Evolutionary conservation across 768 basidiomycete genomes (phyloP).

Genomic region (Mycena venus): DNA sequence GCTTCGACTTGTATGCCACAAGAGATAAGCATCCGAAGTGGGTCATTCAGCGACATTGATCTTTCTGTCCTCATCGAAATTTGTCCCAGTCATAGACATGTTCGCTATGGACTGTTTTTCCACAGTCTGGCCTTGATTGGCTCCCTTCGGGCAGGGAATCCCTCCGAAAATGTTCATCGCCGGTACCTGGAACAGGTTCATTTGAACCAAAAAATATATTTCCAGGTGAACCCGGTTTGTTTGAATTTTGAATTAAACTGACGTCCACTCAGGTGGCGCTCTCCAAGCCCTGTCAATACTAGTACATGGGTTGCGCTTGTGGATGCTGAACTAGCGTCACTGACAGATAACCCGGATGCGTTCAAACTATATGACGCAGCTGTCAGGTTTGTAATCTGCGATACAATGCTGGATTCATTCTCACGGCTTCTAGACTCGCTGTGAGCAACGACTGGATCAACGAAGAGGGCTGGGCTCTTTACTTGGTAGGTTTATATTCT

Average conservation of each 20-base stretch:
- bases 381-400: slow-evolving; percentile 60
- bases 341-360: slow-evolving; percentile 67
- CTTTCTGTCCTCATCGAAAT: neutral
- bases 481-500: slow-evolving; percentile 59
- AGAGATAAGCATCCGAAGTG: slow-evolving; percentile 76
- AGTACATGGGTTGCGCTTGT: slow-evolving; percentile 79
- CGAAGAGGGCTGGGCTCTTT: slow-evolving; percentile 80
- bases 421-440: slow-evolving; percentile 59
- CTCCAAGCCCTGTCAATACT: slow-evolving; percentile 77
- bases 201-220: slow-evolving; percentile 72
- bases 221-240: slow-evolving; percentile 58
- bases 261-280: slow-evolving; percentile 66
- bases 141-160: slow-evolving; percentile 62
- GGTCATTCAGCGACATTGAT: slow-evolving; percentile 29
- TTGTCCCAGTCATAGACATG: slow-evolving; percentile 71
- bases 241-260: neutral
- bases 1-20: slow-evolving; percentile 72
- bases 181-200: slow-evolving; percentile 69
- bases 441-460: slow-evolving; percentile 78
- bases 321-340: slow-evolving; percentile 78
- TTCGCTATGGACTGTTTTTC: slow-evolving; percentile 77
- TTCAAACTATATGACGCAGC: slow-evolving; percentile 79
- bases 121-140: slow-evolving; percentile 77
- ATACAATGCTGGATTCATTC: neutral
- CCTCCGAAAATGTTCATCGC: slow-evolving; percentile 49